phyloP scores from a whole-genome alignment of 164 flowering plant species.

The Malania oleifera region DNA sequence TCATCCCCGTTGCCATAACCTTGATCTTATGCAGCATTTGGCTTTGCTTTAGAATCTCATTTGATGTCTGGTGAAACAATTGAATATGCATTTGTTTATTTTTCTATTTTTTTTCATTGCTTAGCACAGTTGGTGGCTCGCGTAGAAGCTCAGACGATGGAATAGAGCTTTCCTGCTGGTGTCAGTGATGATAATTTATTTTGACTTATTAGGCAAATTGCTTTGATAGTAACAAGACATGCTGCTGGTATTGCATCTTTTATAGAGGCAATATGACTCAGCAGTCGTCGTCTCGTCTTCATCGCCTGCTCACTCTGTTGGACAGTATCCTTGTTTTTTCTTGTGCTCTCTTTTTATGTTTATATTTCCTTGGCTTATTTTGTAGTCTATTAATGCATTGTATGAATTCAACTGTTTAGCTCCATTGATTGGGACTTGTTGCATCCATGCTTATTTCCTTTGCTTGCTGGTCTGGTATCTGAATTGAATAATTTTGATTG shows the following conservation, averaged over 20 bases:
- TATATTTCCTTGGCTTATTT: neutral
- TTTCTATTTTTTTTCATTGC: too few species aligned
- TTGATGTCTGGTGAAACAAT: too few species aligned
- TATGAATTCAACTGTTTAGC: neutral
- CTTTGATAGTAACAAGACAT: too few species aligned
- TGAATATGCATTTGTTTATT: too few species aligned
- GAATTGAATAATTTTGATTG: conserved; percentile 5
- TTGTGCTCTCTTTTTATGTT: neutral
- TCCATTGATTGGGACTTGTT: neutral
- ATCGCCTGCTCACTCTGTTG: conserved; percentile 77
- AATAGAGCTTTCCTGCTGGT: too few species aligned
- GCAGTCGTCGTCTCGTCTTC: conserved; percentile 78
- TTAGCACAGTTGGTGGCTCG: too few species aligned
- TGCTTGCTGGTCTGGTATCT: neutral
- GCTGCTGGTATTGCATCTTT: neutral
- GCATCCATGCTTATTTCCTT: neutral
- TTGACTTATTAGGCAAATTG: too few species aligned
- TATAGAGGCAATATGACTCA: conserved; percentile 56
- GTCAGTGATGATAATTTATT: too few species aligned
- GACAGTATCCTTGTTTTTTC: conserved; percentile 72
- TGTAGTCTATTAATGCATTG: neutral
- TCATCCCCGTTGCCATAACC: too few species aligned
- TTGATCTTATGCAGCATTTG: too few species aligned
- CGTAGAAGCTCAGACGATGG: too few species aligned
- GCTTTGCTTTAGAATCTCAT: too few species aligned